These are phyloP conservation scores for Begonia loranthoides DNA, from an alignment of 306 rosid species.

Conservation along the genomic window DNA sequence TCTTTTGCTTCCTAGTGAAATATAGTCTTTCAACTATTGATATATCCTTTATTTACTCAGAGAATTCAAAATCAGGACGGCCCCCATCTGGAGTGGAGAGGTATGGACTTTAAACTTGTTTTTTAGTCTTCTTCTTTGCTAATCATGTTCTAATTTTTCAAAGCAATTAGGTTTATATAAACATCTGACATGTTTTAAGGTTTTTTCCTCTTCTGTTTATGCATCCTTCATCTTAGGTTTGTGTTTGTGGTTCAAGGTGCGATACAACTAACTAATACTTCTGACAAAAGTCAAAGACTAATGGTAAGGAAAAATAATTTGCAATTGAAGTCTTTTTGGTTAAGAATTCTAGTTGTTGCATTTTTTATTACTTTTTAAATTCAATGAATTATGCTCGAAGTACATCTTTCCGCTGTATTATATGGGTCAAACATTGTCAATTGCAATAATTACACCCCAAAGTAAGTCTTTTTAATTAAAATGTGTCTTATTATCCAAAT, in stretches of 20 bases:
- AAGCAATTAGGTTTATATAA: no score
- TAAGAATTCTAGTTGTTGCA: neutral
- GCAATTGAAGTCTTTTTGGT: slow-evolving; percentile 5
- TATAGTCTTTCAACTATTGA: slow-evolving; percentile 6
- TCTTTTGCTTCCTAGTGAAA: no score
- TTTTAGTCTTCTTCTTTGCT: no score
- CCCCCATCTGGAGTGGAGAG: slow-evolving; percentile 61
- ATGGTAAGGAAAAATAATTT: slow-evolving; percentile 29
- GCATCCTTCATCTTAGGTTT: slow-evolving; percentile 30
- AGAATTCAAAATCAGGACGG: slow-evolving; percentile 52
- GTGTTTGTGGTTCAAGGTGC: slow-evolving; percentile 80
- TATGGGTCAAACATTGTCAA: no score
- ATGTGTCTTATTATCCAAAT: no score
- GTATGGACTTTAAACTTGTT: slow-evolving; percentile 10
- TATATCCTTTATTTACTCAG: slow-evolving; percentile 30
- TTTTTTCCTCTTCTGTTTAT: no score
- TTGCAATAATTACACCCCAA: no score
- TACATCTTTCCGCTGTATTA: no score
- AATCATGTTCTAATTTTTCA: no score
- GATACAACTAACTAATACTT: slow-evolving; percentile 29
- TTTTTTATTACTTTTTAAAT: slow-evolving; percentile 4
- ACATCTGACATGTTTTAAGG: no score
- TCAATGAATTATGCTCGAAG: neutral
- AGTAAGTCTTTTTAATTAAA: no score
- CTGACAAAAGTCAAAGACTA: slow-evolving; percentile 29